Base-by-base conservation (phyloP, 2,329 filamentous ascomycete species). In the Parafenestella ontariensis region DNA sequence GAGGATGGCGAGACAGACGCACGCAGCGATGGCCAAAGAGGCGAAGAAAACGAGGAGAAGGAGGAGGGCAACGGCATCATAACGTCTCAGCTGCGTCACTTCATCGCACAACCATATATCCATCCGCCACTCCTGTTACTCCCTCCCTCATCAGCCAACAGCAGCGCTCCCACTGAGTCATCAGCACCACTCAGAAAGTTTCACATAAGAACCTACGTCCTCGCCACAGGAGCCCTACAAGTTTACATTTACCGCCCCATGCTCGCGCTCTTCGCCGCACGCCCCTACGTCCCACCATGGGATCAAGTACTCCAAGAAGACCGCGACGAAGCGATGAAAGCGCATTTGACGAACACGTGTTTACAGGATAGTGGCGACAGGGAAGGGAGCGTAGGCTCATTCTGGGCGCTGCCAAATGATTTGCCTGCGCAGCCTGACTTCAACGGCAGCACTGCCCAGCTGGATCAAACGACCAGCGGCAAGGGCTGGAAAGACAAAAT, bases 341-440 rank as follows among this genome's bases (percentile, higher is more conserved):
- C 87, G 0, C 95, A 97, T 72, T 83, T 99, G 3, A 99, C 95
- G 40, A 99, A 99, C 75, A 98, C 95, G 2, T 99, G 95, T 74
- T 85, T 97, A 1, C 95, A 98, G 74, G 83, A 84, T 26, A 70
- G 71, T 20, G 66, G 74, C 40, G 75, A 83, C 53, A 68, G 85
- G 55, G 84, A 87, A 59, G 87, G 87, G 46, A 87, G 85, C 13
- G 92, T 96, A 9, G 83, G 83, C 7, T 79, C 85, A 0, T 96
- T 96, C 80, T 95, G 90, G 87, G 79, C 83, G 5, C 78, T 97
- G 0, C 81, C 84, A 0, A 71, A 73, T 23, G 46, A 1, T 5
- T 52, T 66, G 1, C 57, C 63, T 2, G 0, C 42, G 0, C 61
- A 54, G 59, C 80, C 26, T 3, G 18, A 39, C 18, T 39, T 23